Percentiles rank a stretch among this genome's conserved stretches.
Evolutionary conservation across 148 eudicot genomes (phyloP).

Genomic region (Fagopyrum homotropicum): DNA sequence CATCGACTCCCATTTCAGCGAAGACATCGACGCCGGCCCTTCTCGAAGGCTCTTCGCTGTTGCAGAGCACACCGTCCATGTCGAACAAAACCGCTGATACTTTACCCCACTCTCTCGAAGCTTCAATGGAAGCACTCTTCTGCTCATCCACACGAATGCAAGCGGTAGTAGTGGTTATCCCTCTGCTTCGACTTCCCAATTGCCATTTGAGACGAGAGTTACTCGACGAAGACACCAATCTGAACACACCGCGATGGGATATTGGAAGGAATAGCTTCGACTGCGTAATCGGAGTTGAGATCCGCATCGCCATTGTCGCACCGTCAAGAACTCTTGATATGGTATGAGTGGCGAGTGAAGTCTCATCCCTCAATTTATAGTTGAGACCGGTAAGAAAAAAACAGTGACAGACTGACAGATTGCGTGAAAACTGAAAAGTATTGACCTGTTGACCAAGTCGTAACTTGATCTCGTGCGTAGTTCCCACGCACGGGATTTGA

Average conservation of each 20-base stretch:
- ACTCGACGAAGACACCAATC: not conserved
- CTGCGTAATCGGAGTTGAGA: not conserved
- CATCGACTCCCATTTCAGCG: slow-evolving; percentile 80
- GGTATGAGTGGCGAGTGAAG: not conserved
- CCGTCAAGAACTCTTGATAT: not conserved
- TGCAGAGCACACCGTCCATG: slow-evolving; percentile 94
- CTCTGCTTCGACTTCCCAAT: slow-evolving; percentile 13
- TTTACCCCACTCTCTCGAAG: slow-evolving; percentile 57
- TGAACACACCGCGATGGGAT: slow-evolving; percentile 17
- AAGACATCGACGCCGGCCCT: slow-evolving; percentile 80
- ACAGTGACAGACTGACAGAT: no score
- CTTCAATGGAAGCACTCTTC: slow-evolving; percentile 25
- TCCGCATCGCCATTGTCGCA: slow-evolving; percentile 3
- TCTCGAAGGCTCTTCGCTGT: slow-evolving; percentile 87
- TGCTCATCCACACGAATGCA: slow-evolving; percentile 43
- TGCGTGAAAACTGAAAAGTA: no score
- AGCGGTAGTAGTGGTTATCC: slow-evolving; percentile 12
- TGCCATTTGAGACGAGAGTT: slow-evolving; percentile 18
- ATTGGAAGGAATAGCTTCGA: not conserved
- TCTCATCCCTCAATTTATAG: not conserved
- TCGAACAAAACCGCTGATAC: slow-evolving; percentile 93
- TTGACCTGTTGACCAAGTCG: no score
- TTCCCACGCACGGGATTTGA: no score
- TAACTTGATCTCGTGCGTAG: no score
- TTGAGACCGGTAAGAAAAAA: not conserved